Evolutionary conservation across 139 green algal genomes (phyloP), one percentile per base, ranked within the genome.

Genomic region (Desmodesmus armatus): DNA sequence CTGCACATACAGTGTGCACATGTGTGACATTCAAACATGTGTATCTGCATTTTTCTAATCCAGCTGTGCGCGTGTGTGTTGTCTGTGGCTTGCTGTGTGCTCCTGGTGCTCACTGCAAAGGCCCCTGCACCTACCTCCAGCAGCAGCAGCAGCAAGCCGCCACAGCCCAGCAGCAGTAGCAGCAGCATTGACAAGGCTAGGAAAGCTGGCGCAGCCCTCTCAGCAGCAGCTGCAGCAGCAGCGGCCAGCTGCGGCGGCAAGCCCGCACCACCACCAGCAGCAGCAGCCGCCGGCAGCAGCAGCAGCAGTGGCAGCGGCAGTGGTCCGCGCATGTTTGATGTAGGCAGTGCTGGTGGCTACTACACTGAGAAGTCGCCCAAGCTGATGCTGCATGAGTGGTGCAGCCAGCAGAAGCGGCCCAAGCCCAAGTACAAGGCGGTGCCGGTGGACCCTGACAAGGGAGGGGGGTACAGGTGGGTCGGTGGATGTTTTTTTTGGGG

Each of bases 311-410:
- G 80, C 31, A 27, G 58, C 25, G 5, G 43, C 49, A 40, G 65
- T 25, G 55, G 53, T 86, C 3, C 15, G 15, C 55, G 55, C 25
- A 91, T 93, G n/a, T 95, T 96, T 90, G 92, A 96, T 73, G 80
- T 96, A 37, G 90, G 90, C 76, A 95, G 89, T 78, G 80, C 74
- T 31, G 81, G 70, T 3, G 95, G 94, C 0, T 95, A 90, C 86
- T 97, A 95, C 87, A 93, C 92, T 23, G 44, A 85, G 69, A 97
- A 97, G 90, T 92, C 82, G 11, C 94, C 95, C 63, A 94, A 94
- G 88, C 89, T 97, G 88, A 90, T 96, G 53, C 88, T 98, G 44
- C 87, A 92, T 40, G 95, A 98, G 89, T 95, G 90, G 92, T 85
- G 77, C 53, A 67, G n/a, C 19, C 37, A 79, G 44, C 77, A 95